Percentiles rank a stretch among this genome's conserved stretches.
These are phyloP conservation scores for Psilocybe mexicana DNA, from an alignment of 1,284 basidiomycete genomes.

Conservation along the genomic window DNA sequence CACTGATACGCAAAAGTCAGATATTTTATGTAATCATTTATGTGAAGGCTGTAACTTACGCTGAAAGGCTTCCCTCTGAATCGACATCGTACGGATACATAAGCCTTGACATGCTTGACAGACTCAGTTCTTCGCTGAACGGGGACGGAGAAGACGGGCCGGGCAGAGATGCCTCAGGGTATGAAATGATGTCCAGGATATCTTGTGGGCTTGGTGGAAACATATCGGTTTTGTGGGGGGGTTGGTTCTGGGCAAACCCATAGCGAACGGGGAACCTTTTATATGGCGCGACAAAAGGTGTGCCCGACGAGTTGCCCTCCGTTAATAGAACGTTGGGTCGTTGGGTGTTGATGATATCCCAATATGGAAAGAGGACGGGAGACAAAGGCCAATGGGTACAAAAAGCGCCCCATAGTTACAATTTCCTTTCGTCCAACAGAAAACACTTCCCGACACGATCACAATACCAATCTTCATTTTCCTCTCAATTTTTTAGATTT, in stretches of 20 bases:
- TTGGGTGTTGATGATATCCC: neutral
- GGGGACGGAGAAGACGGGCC: too few species aligned
- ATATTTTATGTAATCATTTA: too few species aligned
- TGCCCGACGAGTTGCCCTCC: neutral
- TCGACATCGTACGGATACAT: too few species aligned
- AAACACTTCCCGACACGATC: neutral
- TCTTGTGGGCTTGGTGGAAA: too few species aligned
- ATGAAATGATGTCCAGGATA: neutral
- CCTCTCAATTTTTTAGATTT: neutral
- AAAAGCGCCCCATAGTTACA: constrained; percentile 10
- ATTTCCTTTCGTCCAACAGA: neutral
- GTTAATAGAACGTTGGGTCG: neutral
- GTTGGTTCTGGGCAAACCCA: neutral
- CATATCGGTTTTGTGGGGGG: neutral
- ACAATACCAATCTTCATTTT: neutral
- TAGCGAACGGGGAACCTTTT: neutral
- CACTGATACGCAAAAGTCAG: too few species aligned
- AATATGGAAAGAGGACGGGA: neutral
- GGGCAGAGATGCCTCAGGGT: too few species aligned
- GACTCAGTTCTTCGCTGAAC: too few species aligned
- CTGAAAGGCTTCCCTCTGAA: too few species aligned
- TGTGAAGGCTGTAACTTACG: too few species aligned
- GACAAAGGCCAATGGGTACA: constrained; percentile 15
- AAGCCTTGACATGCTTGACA: too few species aligned
- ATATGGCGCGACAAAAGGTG: neutral